Evolutionary conservation across 805 yeast genomes (phyloP), one percentile per base, ranked within the genome.

Genomic region (Zygosaccharomyces rouxii): DNA sequence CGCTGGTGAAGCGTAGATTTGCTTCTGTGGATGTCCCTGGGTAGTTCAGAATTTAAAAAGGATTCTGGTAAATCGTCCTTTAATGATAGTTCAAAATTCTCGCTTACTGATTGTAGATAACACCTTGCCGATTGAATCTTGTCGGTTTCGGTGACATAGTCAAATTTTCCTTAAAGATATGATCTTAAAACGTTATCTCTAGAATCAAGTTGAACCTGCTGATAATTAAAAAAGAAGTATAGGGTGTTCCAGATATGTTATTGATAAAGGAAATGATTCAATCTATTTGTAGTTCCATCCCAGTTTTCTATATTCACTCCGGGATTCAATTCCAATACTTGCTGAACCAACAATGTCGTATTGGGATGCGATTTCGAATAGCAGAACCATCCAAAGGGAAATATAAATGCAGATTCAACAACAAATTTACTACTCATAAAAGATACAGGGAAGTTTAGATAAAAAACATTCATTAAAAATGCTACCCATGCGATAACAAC

Each of bases 171-270:
- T 4, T 28, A 10, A n/a, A 28, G 31, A 28, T 45, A 45, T 22
- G 43, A 38, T 7, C 6, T 22, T 28, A 45, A 42, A 43, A 37
- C 29, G 21, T 38, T 18, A 9, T 21, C 38, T 21, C 30, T 45
- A 14, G 38, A 45, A 10, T 7, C 16, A 14, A 22, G 28, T 19
- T 29, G 30, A 33, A 47, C 46, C 11, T 38, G 38, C 19, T 41
- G 47, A n/a, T 50, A 50, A 29, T 46, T 47, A 39, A 46, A 49
- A 35, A 49, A 49, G 35, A 49, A 49, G 23, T 49, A 41, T 29
- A 47, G 53, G 31, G 52, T 28, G 19, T 45, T 39, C 21, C 29
- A 37, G 23, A 44, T 22, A 42, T 28, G 31, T 18, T 46, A 35
- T 29, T 33, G 29, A 30, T 35, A 42, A 35, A 49, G 37, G 19